Percentiles rank a stretch among this genome's conserved stretches.
Conservation (phyloP, 2,329 filamentous ascomycete genomes). For the Sarocladium strictum region DNA sequence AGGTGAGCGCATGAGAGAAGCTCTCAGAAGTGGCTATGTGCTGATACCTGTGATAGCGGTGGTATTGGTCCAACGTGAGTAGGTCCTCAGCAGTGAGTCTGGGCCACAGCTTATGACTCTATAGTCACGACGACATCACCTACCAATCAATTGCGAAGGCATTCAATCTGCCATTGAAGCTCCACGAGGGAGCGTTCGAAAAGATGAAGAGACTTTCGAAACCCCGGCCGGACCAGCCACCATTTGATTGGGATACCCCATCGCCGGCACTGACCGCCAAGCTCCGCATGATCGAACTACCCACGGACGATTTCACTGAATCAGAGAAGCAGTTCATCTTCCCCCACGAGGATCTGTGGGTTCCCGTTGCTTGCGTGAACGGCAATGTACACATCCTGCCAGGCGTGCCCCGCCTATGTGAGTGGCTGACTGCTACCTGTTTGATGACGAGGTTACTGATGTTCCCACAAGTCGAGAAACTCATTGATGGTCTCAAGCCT, state of each 20-base stretch:
- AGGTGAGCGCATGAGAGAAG: constrained; percentile 36
- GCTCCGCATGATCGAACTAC: constrained; percentile 84
- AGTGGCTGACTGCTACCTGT: constrained; percentile 17
- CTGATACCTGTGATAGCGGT: constrained; percentile 45
- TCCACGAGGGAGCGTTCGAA: constrained; percentile 70
- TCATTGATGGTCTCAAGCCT: constrained; percentile 73
- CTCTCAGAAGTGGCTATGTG: background rate
- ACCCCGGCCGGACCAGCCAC: constrained; percentile 63
- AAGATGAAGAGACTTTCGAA: constrained; percentile 80
- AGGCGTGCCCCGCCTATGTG: constrained; percentile 76
- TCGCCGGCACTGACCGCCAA: constrained; percentile 74
- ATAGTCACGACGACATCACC: constrained; percentile 93
- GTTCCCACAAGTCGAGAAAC: constrained; percentile 54
- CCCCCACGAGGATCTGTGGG: constrained; percentile 77
- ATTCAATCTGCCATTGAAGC: constrained; percentile 67
- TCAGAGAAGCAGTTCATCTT: constrained; percentile 72
- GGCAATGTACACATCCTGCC: constrained; percentile 91
- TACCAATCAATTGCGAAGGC: constrained; percentile 92
- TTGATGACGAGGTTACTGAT: background rate
- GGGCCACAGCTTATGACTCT: constrained; percentile 14
- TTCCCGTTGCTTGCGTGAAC: constrained; percentile 83
- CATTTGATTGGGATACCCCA: constrained; percentile 80
- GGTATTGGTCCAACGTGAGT: constrained; percentile 91
- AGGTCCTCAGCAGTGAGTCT: background rate
- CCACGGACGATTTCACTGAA: constrained; percentile 62